A percentile compares a stretch with the other conserved stretches of the same genome.
Evolutionary conservation across 441 rosid genomes (phyloP).

Genomic region (Syzygium malaccense): DNA sequence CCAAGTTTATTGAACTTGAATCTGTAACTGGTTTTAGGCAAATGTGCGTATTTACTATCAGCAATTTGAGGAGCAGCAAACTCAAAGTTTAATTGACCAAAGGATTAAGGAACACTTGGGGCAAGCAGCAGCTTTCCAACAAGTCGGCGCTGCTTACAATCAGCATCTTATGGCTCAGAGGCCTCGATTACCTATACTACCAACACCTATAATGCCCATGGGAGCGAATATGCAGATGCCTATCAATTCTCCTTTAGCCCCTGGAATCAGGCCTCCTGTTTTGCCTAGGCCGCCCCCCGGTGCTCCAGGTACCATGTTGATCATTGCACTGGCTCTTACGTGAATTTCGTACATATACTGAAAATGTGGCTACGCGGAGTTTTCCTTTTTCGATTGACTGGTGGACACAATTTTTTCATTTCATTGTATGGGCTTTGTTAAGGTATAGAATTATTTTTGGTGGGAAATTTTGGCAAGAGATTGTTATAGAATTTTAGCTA

Average conservation of each 20-base stretch:
- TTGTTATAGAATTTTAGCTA: neutral
- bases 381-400: neutral
- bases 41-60: constrained; percentile 89
- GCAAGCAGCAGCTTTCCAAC: constrained; percentile 77
- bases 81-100: constrained; percentile 91
- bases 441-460: neutral
- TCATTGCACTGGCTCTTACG: neutral
- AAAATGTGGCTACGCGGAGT: neutral
- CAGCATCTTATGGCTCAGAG: constrained; percentile 72
- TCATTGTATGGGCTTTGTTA: neutral
- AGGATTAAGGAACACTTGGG: constrained; percentile 94
- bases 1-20: neutral
- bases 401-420: neutral
- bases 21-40: constrained; percentile 37
- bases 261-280: constrained; percentile 81
- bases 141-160: constrained; percentile 85
- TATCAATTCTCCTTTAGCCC: constrained; percentile 27
- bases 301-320: constrained; percentile 39
- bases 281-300: constrained; percentile 72
- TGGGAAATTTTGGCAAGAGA: neutral
- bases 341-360: neutral
- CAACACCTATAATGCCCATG: constrained; percentile 56
- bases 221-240: neutral
- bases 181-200: constrained; percentile 74
- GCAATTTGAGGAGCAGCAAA: constrained; percentile 97